phyloP scores from a whole-genome alignment of 345 rosid species.

The Citrus trifoliata region DNA sequence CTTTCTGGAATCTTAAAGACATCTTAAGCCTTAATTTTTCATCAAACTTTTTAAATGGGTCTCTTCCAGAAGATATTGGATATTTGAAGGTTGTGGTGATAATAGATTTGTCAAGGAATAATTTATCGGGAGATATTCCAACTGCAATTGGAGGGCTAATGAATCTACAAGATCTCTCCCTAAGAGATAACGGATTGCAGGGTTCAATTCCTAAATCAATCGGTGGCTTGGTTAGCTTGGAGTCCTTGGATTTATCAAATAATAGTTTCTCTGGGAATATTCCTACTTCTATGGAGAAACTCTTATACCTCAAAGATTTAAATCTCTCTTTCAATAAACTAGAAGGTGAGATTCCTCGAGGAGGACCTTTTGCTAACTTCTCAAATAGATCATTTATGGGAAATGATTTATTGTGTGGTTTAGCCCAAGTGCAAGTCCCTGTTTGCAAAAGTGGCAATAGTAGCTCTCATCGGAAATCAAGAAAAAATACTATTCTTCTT shows the following conservation, averaged over 20 bases:
- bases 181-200: background rate
- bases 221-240: background rate
- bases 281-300: too few species aligned
- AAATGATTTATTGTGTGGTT: background rate
- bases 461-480: background rate
- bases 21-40: too few species aligned
- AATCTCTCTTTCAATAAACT: too few species aligned
- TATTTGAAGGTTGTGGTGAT: too few species aligned
- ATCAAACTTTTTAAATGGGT: too few species aligned
- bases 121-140: too few species aligned
- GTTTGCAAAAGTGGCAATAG: background rate
- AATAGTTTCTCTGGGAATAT: too few species aligned
- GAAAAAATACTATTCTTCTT: background rate
- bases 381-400: background rate
- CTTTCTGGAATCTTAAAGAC: too few species aligned
- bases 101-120: too few species aligned
- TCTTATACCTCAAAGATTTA: too few species aligned
- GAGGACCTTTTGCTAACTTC: slow-evolving; percentile 5
- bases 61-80: too few species aligned
- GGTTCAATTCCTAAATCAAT: slow-evolving; percentile 15
- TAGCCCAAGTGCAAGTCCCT: background rate
- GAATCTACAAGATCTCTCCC: background rate
- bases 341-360: slow-evolving; percentile 14
- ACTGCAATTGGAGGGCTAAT: too few species aligned
- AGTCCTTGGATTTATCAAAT: slow-evolving; percentile 5